Conservation (phyloP, 495 filamentous ascomycete genomes). For the Penicillium maclennaniae region DNA sequence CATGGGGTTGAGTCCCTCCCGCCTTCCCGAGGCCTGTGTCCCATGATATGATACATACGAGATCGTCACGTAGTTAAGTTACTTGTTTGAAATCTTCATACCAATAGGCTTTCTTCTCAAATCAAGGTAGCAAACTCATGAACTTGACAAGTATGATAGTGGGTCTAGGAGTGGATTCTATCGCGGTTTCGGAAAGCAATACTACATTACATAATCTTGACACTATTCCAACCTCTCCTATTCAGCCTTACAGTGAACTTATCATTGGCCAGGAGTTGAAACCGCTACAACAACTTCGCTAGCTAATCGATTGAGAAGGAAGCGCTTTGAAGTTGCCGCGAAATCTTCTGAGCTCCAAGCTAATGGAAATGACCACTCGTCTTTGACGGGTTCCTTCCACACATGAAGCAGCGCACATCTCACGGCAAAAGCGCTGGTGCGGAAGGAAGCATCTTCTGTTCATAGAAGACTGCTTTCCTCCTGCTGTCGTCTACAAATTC, state of each 20-base stretch:
- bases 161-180: too few species aligned
- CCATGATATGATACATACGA: too few species aligned
- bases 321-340: background rate
- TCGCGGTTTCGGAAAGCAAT: background rate
- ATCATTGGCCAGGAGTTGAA: background rate
- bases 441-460: background rate
- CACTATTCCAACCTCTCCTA: background rate
- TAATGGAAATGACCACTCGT: slow-evolving; percentile 2
- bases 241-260: background rate
- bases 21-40: too few species aligned
- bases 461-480: background rate
- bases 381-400: background rate
- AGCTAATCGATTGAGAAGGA: background rate
- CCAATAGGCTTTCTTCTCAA: too few species aligned
- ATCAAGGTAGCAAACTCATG: too few species aligned
- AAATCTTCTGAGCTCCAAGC: background rate
- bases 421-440: background rate
- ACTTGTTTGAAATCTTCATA: too few species aligned
- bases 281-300: background rate
- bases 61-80: too few species aligned
- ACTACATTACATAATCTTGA: background rate
- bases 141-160: too few species aligned
- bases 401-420: background rate
- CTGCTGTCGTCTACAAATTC: background rate
- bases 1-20: too few species aligned